Percentiles rank a stretch among this genome's conserved stretches.
Conservation (phyloP, 2,329 filamentous ascomycete species). For the Neospermospora avenae region DNA sequence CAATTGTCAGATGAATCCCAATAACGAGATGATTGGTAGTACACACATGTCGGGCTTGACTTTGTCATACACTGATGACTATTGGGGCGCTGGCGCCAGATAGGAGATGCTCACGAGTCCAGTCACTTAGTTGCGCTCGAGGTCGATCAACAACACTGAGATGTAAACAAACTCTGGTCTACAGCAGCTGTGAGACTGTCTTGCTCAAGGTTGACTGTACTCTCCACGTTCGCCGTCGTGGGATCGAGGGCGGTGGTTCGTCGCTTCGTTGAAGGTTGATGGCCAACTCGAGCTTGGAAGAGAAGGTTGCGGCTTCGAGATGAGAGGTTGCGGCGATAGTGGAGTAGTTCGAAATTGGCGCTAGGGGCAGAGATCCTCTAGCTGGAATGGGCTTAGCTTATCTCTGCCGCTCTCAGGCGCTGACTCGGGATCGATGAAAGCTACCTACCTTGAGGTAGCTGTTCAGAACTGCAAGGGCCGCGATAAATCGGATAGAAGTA, state of each 20-base stretch:
- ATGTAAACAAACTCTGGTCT: background rate
- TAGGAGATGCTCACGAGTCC: background rate
- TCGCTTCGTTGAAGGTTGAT: background rate
- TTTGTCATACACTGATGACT: background rate
- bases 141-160: background rate
- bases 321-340: background rate
- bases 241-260: background rate
- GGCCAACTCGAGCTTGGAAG: background rate
- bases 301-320: background rate
- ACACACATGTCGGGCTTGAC: slow-evolving; percentile 6
- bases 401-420: background rate
- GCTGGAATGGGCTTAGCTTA: background rate
- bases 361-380: background rate
- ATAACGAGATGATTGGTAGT: background rate
- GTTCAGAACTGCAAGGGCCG: background rate
- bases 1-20: background rate
- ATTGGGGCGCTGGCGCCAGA: background rate
- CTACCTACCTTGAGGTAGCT: too few species aligned
- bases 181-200: background rate
- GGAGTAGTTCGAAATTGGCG: background rate
- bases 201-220: background rate
- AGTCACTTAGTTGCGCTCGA: slow-evolving; percentile 1
- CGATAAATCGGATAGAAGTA: background rate
- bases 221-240: background rate
- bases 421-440: slow-evolving; percentile 1